phyloP scores from a whole-genome alignment of 2,329 filamentous ascomycete genomes.

The Aspergillus sp. region DNA sequence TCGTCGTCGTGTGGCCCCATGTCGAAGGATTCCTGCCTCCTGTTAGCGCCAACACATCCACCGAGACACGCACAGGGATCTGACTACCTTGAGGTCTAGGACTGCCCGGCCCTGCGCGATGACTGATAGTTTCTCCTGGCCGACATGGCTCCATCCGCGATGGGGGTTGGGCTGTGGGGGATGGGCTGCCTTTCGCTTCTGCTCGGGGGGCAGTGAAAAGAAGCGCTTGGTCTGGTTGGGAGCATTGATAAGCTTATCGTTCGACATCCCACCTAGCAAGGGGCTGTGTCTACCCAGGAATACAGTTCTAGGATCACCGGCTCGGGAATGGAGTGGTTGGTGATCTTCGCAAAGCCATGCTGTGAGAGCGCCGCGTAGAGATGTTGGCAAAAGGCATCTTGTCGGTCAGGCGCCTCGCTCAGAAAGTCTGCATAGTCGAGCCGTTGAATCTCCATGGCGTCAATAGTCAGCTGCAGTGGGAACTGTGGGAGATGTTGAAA shows the following conservation, averaged over 20 bases:
- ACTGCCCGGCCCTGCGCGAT: constrained; percentile 21
- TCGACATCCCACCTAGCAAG: too few relatives aligned
- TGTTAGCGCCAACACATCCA: background rate
- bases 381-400: background rate
- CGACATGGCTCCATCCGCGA: constrained; percentile 30
- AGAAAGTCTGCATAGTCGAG: background rate
- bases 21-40: constrained; percentile 13
- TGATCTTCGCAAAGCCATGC: background rate
- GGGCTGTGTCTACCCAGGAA: background rate
- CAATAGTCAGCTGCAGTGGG: background rate
- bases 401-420: background rate
- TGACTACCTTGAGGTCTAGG: constrained; percentile 22
- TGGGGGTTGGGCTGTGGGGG: constrained; percentile 29
- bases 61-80: background rate
- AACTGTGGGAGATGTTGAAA: background rate
- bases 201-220: constrained; percentile 24
- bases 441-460: background rate
- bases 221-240: constrained; percentile 15
- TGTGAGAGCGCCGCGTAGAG: background rate
- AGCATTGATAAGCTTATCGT: background rate
- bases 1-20: constrained; percentile 3
- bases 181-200: constrained; percentile 31
- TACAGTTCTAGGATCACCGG: background rate
- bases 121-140: constrained; percentile 27
- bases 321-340: background rate